These are phyloP conservation scores for Sambucus nigra DNA, from an alignment of 129 eudicot genomes.

Conservation along the genomic window DNA sequence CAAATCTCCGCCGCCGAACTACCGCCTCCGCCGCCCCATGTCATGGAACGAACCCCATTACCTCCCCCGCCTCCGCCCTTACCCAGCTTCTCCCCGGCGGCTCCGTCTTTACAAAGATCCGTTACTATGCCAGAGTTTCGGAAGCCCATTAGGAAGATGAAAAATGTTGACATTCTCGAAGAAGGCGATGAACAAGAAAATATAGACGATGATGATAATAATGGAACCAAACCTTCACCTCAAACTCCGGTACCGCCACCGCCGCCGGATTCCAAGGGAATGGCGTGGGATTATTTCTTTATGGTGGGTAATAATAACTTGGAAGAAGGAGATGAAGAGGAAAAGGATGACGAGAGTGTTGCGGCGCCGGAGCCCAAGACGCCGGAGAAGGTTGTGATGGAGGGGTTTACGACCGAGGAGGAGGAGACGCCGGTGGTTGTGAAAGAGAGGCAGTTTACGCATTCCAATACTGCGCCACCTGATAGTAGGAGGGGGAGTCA, in stretches of 20 bases:
- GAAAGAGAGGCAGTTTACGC: conserved; percentile 53
- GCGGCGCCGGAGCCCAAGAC: conserved; percentile 51
- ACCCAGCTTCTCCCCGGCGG: conserved; percentile 63
- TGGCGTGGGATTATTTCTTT: conserved; percentile 85
- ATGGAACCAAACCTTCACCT: not conserved
- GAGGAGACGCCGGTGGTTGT: conserved; percentile 53
- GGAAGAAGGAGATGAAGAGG: conserved; percentile 43
- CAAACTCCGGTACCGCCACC: conserved; percentile 43
- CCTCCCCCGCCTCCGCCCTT: conserved; percentile 88
- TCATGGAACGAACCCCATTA: conserved; percentile 36
- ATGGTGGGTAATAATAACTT: conserved; percentile 36
- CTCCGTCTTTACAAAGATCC: conserved; percentile 55
- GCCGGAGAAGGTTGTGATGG: conserved; percentile 60
- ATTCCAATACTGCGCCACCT: conserved; percentile 82
- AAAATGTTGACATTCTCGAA: conserved; percentile 27
- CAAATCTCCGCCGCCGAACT: conserved; percentile 31
- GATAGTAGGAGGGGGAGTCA: conserved; percentile 36
- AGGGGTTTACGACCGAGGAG: conserved; percentile 46
- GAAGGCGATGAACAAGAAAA: conserved; percentile 23
- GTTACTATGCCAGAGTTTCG: conserved; percentile 71
- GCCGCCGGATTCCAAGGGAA: conserved; percentile 44
- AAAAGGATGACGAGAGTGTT: conserved; percentile 27
- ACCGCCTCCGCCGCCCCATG: conserved; percentile 53
- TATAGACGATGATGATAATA: no score
- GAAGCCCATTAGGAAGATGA: conserved; percentile 42